Base-by-base conservation (phyloP, 331 rosid species). In the Stylosanthes scabra region DNA sequence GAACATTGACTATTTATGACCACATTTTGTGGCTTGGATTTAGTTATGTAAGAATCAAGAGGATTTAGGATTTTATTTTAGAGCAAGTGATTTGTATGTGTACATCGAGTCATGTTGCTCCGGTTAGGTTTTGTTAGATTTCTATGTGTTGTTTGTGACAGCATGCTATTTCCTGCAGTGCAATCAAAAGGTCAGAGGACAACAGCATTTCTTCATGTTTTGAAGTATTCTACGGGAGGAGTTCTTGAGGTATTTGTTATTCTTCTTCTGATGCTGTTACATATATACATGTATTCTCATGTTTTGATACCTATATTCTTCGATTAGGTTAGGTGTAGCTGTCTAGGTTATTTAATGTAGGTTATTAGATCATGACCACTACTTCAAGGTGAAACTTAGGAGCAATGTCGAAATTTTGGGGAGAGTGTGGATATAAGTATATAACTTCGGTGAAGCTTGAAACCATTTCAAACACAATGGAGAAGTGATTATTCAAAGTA, bases 221-320 rank as follows among this genome's bases (percentile, higher is more conserved):
- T 95, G 59, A 95, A 95, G 83, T 90, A 95, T 88, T 90, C 97
- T 14, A 92, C 87, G 1, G 99, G 98, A 81, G 99, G 97, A 66
- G 97, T 95, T 78, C 95, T 94, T 51, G 99, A 95, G 96, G 99
- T 95, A 85, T 59, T 69, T 16, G 31, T 55, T 67, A 25, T 52
- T 52, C 27, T 1, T 67, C 58, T 52, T 52, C 27, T 1, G 28
- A 16, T n/a, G 58, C 58, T 52, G 9, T 52, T 15, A 52, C 16
- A 50, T n/a, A 15, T 3, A 50, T 14, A 52, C 59, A 51, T 42
- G 6, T 37, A 40, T 63, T 63, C 16, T 40, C 54, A 27, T 39
- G 13, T 51, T 11, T 37, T 12, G 11, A 11, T 7, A 41, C 63
- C 49, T 9, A 9, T 39, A 52, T 54, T 63, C 20, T 15, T 40